These are phyloP conservation scores for Didymellaceae sp. DNA, from an alignment of 2,329 filamentous ascomycete species.

Conservation along the genomic window DNA sequence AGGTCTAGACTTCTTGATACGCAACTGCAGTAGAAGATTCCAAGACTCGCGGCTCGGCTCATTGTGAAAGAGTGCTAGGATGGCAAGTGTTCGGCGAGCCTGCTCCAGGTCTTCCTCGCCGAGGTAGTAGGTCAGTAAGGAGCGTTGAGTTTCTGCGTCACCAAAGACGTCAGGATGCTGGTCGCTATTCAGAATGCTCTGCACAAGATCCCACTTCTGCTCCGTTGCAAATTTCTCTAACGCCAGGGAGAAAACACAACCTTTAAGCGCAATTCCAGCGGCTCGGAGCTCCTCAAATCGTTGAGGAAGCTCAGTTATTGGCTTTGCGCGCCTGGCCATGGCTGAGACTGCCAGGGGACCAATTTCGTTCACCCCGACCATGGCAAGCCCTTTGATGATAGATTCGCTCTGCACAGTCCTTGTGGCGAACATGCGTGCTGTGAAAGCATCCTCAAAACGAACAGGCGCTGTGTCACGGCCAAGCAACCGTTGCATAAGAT, in stretches of 20 bases:
- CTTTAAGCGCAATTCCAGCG: constrained; percentile 67
- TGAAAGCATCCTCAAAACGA: constrained; percentile 66
- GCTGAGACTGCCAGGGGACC: constrained; percentile 80
- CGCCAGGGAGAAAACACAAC: constrained; percentile 69
- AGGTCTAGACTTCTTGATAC: constrained; percentile 39
- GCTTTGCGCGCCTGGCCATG: constrained; percentile 70
- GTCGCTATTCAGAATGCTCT: constrained; percentile 63
- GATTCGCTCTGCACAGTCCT: constrained; percentile 75
- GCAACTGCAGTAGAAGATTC: constrained; percentile 57
- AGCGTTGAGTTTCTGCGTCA: constrained; percentile 61
- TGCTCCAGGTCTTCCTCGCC: constrained; percentile 58
- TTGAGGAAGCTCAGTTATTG: constrained; percentile 61
- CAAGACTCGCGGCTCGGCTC: constrained; percentile 49
- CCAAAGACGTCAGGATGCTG: constrained; percentile 70
- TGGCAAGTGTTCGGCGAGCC: constrained; percentile 62
- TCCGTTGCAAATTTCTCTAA: constrained; percentile 68
- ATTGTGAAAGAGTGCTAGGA: constrained; percentile 55
- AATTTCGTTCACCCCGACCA: constrained; percentile 74
- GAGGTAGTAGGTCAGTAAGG: constrained; percentile 61
- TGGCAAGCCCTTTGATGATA: constrained; percentile 71
- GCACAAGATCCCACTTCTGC: constrained; percentile 60
- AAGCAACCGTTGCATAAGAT: constrained; percentile 43
- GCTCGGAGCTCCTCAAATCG: constrained; percentile 67
- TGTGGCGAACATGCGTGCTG: constrained; percentile 82
- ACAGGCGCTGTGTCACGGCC: constrained; percentile 55